Evolutionary conservation across 2,329 filamentous ascomycete species (phyloP), one percentile per base, ranked within the genome.

Genomic region (Geosmithia putterillii): DNA sequence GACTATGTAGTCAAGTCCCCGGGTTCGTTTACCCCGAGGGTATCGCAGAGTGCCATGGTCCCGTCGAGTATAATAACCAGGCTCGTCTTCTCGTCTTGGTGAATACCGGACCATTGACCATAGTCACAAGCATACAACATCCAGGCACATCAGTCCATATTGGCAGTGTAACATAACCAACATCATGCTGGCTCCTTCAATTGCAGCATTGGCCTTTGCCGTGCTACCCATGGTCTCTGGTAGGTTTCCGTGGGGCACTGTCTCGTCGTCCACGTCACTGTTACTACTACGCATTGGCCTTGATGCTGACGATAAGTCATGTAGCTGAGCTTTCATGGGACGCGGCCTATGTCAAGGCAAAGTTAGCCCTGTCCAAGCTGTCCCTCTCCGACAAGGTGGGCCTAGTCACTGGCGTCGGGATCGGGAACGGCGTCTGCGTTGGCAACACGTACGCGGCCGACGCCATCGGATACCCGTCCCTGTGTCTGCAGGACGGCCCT

Each of bases 401-500:
- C 54, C 71, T 92, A 46, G 87, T 85, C 4, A 85, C 83, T 0
- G 86, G 86, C 12, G 74, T 79, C 3, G 85, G 86, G 20, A 37
- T 32, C 34, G 83, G 83, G 64, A 21, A 35, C 17, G 80, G 77
- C 0, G 72, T 78, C 47, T 85, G 81, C 53, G 79, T 81, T 7
- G 77, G 77, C 36, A 81, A 80, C 54, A 79, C 74, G 15, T 65
- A 67, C 6, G 63, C 76, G 22, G 69, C 76, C 19, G 59, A 64
- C 25, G 65, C 69, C 14, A 74, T 77, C 49, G 70, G 71, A 45
- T 89, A 87, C 52, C 86, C 85, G 0, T 72, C 75, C 40, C 65
- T 90, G 25, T 92, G 85, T 60, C 65, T 92, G 22, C 85, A 92
- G 54, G 86, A 94, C 54, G 84, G 85, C 0, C 86, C 87, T 0